Base-by-base conservation (phyloP, 257 asterid species). In the Lycium ferocissimum region DNA sequence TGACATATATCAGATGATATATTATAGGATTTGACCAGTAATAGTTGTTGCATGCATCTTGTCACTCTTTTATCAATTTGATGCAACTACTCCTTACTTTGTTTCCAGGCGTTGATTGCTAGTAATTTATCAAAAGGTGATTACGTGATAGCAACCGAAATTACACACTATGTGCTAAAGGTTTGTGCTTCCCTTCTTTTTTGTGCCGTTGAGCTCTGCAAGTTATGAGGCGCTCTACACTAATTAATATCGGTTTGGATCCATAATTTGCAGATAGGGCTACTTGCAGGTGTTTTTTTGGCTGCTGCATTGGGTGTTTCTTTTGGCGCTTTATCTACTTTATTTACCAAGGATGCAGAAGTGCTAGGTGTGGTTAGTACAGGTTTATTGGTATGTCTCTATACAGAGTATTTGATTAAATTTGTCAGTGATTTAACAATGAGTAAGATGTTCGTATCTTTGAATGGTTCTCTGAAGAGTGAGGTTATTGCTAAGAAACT, bases 71-170 rank as follows among this genome's bases (percentile, higher is more conserved):
- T 18, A n/a, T 18, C 80, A 20, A 17, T 82, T 51, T 82, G 86
- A 49, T 62, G 3, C 33, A 20, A 79, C 43, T 75, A 2, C 58
- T 56, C 84, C 45, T 70, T 84, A 62, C 26, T 81, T 84, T 80
- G 59, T 81, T 78, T 53, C 9, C 87, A 96, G 99, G 95, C 98
- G 83, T 86, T 96, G 89, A 87, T 96, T 86, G 98, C 99, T 81
- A 91, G 94, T 86, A 92, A 94, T 86, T 63, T 89, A 81, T 93
- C 99, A 26, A 89, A 93, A 87, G 91, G 93, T 14, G 95, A 96
- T 88, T 92, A 93, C 71, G 82, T 65, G 78, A 84, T 91, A 45
- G 98, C 93, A 85, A 93, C 59, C 92, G 97, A 96, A 84, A 83
- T 94, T 84, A 90, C 98, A 62, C 86, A 85, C 11, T 92, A 89